Percentiles rank a stretch among this genome's conserved stretches.
Conservation (phyloP, 2,329 filamentous ascomycete genomes). For the Aspergillus sp. region DNA sequence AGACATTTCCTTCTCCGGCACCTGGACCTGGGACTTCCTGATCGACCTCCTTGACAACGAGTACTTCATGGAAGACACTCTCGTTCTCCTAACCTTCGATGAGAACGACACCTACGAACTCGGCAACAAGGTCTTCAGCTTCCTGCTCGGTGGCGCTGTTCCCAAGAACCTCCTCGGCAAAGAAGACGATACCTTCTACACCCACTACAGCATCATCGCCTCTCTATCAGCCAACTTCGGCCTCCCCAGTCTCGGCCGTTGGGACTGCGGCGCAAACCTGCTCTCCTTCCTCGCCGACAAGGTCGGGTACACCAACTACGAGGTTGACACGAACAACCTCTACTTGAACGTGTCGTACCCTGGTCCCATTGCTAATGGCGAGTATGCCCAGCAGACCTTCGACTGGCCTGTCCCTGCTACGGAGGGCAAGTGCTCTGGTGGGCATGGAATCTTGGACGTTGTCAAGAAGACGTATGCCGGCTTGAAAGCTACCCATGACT, state of each 20-base stretch:
- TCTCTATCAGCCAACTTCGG: conserved; percentile 71
- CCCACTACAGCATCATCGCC: conserved; percentile 70
- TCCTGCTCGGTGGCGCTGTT: conserved; percentile 75
- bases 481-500: conserved; percentile 31
- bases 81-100: conserved; percentile 81
- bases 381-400: conserved; percentile 24
- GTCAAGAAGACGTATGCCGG: conserved; percentile 33
- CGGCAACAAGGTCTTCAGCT: conserved; percentile 67
- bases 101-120: conserved; percentile 71
- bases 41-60: conserved; percentile 67
- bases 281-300: conserved; percentile 60
- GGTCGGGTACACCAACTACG: conserved; percentile 56
- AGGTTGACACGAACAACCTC: conserved; percentile 42
- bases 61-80: conserved; percentile 73
- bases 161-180: conserved; percentile 64
- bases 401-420: conserved; percentile 34
- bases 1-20: conserved; percentile 65
- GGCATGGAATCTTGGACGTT: conserved; percentile 32
- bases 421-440: conserved; percentile 34
- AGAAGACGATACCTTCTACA: conserved; percentile 68
- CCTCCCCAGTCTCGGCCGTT: conserved; percentile 68
- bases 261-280: conserved; percentile 71
- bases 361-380: conserved; percentile 39
- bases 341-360: conserved; percentile 58
- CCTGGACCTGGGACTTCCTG: conserved; percentile 69